Base-by-base conservation (phyloP, 768 basidiomycete species). In the Auriscalpium orientale region DNA sequence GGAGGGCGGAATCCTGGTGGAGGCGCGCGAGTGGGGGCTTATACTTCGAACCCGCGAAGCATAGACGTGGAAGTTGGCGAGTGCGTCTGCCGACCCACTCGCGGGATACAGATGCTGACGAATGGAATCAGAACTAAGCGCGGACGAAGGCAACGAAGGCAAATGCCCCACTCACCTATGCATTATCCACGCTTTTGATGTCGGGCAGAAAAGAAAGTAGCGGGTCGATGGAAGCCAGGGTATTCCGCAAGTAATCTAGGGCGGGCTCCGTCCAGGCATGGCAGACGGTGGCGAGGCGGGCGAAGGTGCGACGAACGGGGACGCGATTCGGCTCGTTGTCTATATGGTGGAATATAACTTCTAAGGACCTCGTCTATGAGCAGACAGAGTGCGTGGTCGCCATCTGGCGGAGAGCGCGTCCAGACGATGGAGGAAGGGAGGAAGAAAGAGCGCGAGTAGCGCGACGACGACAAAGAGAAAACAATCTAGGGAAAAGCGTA, bases 201-300 rank as follows among this genome's bases (percentile, higher is more conserved):
- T 46, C 38, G 13, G 61, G 56, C 18, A 62, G 56, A 13, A 62
- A 59, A 44, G 51, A 51, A 35, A 62, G 51, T 21, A 62, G 49
- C n/a, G 59, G 61, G 44, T 58, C 61, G 18, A 61, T 22, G 13
- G 61, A 61, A 28, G 35, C n/a, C 2, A 62, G 59, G 45, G 59
- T 57, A 5, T 43, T 51, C 61, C 61, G 60, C 15, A 57, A 50
- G 37, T 57, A 62, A 35, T 62, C 61, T 28, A 62, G 53, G 38
- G 59, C 53, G 7, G 61, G 59, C 20, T 62, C 61, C 45, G 56
- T 62, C 61, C 61, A 62, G 11, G 61, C 61, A 2, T 54, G 60
- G 46, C 61, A 62, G 11, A 62, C 61, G 4, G 49, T 56, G 35
- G 61, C 59, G 45, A 61, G 51, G 21, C 21, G 56, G n/a, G 52